A percentile compares a stretch with the other conserved stretches of the same genome.
Conservation (phyloP, 164 flowering plant species). For the Buxus sempervirens region DNA sequence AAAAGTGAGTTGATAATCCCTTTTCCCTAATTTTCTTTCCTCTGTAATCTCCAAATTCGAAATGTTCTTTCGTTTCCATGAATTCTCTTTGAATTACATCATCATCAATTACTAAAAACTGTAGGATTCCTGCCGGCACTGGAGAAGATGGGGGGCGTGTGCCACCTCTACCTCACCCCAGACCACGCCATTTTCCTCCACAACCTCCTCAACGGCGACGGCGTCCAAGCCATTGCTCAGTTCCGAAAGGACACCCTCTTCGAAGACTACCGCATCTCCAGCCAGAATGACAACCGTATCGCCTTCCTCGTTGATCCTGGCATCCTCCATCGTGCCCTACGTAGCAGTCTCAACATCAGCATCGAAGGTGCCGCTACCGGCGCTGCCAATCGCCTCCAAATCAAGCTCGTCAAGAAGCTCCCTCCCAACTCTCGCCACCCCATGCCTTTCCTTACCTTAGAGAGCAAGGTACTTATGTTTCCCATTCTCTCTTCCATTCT, state of each 20-base stretch:
- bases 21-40: neutral
- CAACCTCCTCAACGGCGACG: conserved; percentile 77
- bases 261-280: conserved; percentile 78
- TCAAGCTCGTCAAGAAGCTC: conserved; percentile 85
- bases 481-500: neutral
- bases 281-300: conserved; percentile 82
- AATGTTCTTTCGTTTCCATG: too few species aligned
- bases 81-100: too few species aligned
- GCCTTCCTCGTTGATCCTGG: conserved; percentile 77
- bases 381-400: conserved; percentile 50
- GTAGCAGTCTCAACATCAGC: conserved; percentile 59
- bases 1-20: conserved; percentile 29
- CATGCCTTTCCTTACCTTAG: conserved; percentile 86
- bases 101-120: too few species aligned
- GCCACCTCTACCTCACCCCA: conserved; percentile 73
- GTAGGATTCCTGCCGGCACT: conserved; percentile 70
- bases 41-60: neutral
- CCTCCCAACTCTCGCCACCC: conserved; percentile 60
- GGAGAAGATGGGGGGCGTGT: conserved; percentile 74
- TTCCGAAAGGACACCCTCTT: conserved; percentile 71
- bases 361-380: conserved; percentile 25
- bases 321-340: conserved; percentile 83
- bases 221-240: conserved; percentile 81
- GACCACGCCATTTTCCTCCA: conserved; percentile 81
- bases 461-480: conserved; percentile 38